Evolutionary conservation across 495 filamentous ascomycete genomes (phyloP).

Genomic region (Neurospora sp.): DNA sequence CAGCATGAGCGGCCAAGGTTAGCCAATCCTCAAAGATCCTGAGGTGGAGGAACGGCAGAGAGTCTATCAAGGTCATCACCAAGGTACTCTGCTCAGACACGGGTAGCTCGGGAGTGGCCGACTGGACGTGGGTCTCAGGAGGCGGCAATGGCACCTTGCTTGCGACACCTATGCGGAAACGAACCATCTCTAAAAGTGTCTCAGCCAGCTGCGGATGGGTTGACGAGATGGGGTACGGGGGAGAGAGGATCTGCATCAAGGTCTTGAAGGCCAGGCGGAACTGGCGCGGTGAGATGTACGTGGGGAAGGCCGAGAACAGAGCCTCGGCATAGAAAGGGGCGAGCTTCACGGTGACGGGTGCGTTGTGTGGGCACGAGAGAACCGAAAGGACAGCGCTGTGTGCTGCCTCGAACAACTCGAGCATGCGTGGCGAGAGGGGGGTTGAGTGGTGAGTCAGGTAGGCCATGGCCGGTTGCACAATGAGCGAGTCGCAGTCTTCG

Average conservation of each 20-base stretch:
- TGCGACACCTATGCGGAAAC: conserved; percentile 53
- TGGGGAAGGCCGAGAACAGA: conserved; percentile 75
- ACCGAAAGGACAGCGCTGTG: conserved; percentile 79
- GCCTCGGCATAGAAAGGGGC: conserved; percentile 81
- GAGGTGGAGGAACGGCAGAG: conserved; percentile 63
- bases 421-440: conserved; percentile 30
- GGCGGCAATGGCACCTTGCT: conserved; percentile 29
- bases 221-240: conserved; percentile 62
- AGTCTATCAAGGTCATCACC: conserved; percentile 70
- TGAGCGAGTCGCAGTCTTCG: conserved; percentile 55
- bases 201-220: conserved; percentile 67
- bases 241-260: conserved; percentile 73
- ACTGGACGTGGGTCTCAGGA: conserved; percentile 9
- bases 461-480: conserved; percentile 61
- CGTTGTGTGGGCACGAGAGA: conserved; percentile 68
- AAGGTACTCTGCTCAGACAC: conserved; percentile 77
- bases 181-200: conserved; percentile 70
- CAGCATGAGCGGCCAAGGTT: conserved; percentile 56
- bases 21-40: conserved; percentile 54
- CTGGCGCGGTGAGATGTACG: conserved; percentile 73
- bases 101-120: conserved; percentile 8
- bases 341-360: conserved; percentile 57
- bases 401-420: conserved; percentile 83
- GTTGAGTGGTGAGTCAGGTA: conserved; percentile 59
- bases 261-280: conserved; percentile 92